Conservation (phyloP, 2,329 filamentous ascomycete genomes). For the Hyphodiscus sp. region DNA sequence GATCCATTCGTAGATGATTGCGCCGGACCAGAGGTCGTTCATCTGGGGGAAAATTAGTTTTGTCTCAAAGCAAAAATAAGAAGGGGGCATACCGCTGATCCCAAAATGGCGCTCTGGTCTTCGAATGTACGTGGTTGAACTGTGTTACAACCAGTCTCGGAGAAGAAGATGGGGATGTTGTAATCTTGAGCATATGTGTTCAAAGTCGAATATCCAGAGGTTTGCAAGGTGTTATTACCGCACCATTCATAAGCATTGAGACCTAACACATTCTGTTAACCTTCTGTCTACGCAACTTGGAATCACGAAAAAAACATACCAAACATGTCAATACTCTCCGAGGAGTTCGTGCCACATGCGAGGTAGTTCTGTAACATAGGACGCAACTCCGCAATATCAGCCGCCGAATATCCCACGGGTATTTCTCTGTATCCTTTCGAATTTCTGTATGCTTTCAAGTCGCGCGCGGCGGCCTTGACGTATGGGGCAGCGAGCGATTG, state of each 20-base stretch:
- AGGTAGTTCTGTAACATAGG: conserved; percentile 65
- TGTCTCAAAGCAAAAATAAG: background rate
- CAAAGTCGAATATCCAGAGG: conserved; percentile 64
- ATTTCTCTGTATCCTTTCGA: conserved; percentile 72
- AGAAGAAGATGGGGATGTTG: conserved; percentile 83
- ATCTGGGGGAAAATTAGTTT: conserved; percentile 57
- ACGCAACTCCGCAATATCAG: conserved; percentile 67
- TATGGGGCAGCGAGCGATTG: conserved; percentile 66
- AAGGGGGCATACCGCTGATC: background rate
- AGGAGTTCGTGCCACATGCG: conserved; percentile 64
- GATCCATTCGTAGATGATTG: conserved; percentile 88
- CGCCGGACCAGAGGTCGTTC: conserved; percentile 63
- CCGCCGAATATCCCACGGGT: conserved; percentile 80
- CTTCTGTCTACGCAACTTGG: background rate
- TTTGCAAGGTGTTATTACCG: conserved; percentile 45
- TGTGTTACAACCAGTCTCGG: conserved; percentile 78
- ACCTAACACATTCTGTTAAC: conserved; percentile 22
- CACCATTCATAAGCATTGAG: conserved; percentile 85
- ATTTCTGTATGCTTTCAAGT: conserved; percentile 77
- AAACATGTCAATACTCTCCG: conserved; percentile 75
- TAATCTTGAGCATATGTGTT: conserved; percentile 62
- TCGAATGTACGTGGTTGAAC: conserved; percentile 55
- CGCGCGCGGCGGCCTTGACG: conserved; percentile 73
- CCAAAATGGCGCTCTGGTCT: conserved; percentile 25
- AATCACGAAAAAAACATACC: conserved; percentile 18